Conservation (phyloP, 768 basidiomycete species). For the Rhodotorula graminis region DNA sequence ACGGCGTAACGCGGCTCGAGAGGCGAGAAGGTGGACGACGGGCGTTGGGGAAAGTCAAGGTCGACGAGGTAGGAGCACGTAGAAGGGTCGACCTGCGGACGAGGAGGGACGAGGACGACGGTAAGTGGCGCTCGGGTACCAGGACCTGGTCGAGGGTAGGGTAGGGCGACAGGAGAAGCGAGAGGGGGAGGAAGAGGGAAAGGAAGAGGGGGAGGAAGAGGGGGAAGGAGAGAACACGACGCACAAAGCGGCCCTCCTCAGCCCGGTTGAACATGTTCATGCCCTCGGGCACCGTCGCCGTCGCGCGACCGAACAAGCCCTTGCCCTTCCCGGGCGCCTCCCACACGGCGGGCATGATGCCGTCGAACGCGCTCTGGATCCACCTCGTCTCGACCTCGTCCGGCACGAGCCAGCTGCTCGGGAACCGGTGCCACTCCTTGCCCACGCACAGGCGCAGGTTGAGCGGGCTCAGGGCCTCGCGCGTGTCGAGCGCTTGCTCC, state of each 20-base stretch:
- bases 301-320: conserved; percentile 35
- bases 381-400: conserved; percentile 76
- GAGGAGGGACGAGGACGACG: neutral
- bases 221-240: conserved; percentile 45
- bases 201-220: neutral
- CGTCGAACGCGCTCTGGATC: conserved; percentile 85
- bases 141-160: too few species aligned
- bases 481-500: conserved; percentile 55
- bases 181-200: neutral
- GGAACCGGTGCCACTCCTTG: conserved; percentile 96
- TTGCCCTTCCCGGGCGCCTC: conserved; percentile 49
- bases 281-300: conserved; percentile 55
- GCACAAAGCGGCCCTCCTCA: conserved; percentile 70
- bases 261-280: conserved; percentile 88
- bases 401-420: conserved; percentile 81
- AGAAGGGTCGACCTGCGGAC: conserved; percentile 58
- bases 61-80: conserved; percentile 88
- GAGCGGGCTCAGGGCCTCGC: conserved; percentile 63
- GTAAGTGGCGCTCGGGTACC: too few species aligned
- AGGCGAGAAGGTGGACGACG: conserved; percentile 41
- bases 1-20: conserved; percentile 75
- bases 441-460: conserved; percentile 75
- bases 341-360: conserved; percentile 82
- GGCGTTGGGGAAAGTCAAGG: conserved; percentile 73
- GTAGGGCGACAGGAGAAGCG: too few species aligned